A percentile compares a stretch with the other conserved stretches of the same genome.
phyloP scores from a whole-genome alignment of 2,329 filamentous ascomycete genomes.

The Nemania bipapillata region DNA sequence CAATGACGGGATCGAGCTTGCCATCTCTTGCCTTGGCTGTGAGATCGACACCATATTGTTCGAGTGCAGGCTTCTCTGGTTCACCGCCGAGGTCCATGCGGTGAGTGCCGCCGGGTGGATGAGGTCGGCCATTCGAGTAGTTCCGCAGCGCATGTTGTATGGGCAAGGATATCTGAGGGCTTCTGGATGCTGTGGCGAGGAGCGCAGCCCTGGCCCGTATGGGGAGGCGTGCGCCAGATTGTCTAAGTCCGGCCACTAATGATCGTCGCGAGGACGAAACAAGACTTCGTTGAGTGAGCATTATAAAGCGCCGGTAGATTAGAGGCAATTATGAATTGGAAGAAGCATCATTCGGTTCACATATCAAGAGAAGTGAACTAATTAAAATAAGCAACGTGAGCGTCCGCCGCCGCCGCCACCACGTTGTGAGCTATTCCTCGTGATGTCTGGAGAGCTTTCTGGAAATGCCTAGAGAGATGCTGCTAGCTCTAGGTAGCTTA shows the following conservation, averaged over 20 bases:
- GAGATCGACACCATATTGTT: slow-evolving; percentile 90
- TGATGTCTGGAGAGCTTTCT: slow-evolving; percentile 47
- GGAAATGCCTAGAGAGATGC: slow-evolving; percentile 46
- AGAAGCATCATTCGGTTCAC: background rate
- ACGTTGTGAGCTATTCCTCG: slow-evolving; percentile 11
- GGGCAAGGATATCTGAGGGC: slow-evolving; percentile 39
- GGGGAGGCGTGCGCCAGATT: slow-evolving; percentile 42
- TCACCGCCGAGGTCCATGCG: slow-evolving; percentile 86
- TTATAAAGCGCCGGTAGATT: slow-evolving; percentile 39
- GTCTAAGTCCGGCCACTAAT: slow-evolving; percentile 45
- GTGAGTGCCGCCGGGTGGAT: slow-evolving; percentile 91
- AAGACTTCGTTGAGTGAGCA: slow-evolving; percentile 57
- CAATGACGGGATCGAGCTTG: slow-evolving; percentile 95
- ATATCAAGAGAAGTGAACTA: slow-evolving; percentile 17
- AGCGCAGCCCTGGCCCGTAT: slow-evolving; percentile 44
- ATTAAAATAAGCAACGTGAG: slow-evolving; percentile 32
- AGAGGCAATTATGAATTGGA: background rate
- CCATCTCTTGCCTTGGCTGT: slow-evolving; percentile 86
- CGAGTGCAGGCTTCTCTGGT: slow-evolving; percentile 84
- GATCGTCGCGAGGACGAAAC: slow-evolving; percentile 52
- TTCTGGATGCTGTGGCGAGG: slow-evolving; percentile 36
- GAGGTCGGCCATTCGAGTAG: slow-evolving; percentile 79
- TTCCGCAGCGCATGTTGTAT: slow-evolving; percentile 53
- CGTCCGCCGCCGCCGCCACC: slow-evolving; percentile 9
- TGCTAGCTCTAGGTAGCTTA: slow-evolving; percentile 8